Conservation (phyloP, 129 eudicot species). For the carrot (Daucus carota) region DH1_v3.0 NC_030384.2:40860001-40860500, state of each 20-base stretch:
- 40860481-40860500: slow-evolving; percentile 32
- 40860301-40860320: slow-evolving; percentile 21
- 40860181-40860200: slow-evolving; percentile 50
- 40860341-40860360: slow-evolving; percentile 24
- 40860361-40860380: slow-evolving; percentile 57
- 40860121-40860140: slow-evolving; percentile 28
- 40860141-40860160: slow-evolving; percentile 81
- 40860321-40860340: slow-evolving; percentile 28
- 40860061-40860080: slow-evolving; percentile 31
- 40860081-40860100: slow-evolving; percentile 7
- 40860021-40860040: slow-evolving; percentile 38
- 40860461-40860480: slow-evolving; percentile 73
- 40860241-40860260: slow-evolving; percentile 38
- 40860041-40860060: slow-evolving; percentile 36
- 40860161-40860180: slow-evolving; percentile 69
- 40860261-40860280: slow-evolving; percentile 38
- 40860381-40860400: slow-evolving; percentile 23
- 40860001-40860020: slow-evolving; percentile 21
- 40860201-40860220: slow-evolving; percentile 66
- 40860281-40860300: slow-evolving; percentile 71
- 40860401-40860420: slow-evolving; percentile 11
- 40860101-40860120: slow-evolving; percentile 22
- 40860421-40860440: slow-evolving; percentile 42
- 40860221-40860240: slow-evolving; percentile 37
- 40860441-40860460: slow-evolving; percentile 48